Base-by-base conservation (phyloP, 2,329 filamentous ascomycete species). In the Colletotrichum sp. region DNA sequence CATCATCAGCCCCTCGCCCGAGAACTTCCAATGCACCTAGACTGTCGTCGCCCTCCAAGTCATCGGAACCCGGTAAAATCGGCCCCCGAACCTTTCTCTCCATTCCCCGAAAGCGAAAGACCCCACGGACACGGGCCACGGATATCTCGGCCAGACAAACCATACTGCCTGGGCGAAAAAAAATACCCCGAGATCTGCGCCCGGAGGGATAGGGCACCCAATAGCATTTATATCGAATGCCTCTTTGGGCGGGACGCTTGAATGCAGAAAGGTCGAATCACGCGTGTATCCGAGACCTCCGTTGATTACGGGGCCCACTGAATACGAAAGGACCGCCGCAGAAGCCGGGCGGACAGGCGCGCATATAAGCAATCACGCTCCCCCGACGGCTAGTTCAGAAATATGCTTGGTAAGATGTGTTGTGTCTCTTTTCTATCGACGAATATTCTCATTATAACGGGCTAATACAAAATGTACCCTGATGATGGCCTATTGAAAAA, bases 391-490 rank as follows among this genome's bases (percentile, higher is more conserved):
- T 34, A 8, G 6, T 16, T 59, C 55, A 63, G 30, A 9, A 39
- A n/a, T 15, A n/a, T 64, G 16, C 16, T 64, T 57, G 26, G 39
- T 49, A 12, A 32, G 2, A 49, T 6, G 9, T n/a, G 9, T 49
- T 21, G 39, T 44, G 15, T 62, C 18, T 49, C 59, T 26, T 63
- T 57, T 49, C 57, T 44, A 76, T 49, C 36, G 28, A 55, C 32
- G 4, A 67, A 62, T 15, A 67, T 62, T 72, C 28, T 66, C 36
- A 76, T 76, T 74, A 76, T 32, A 65, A 68, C 26, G 59, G 68
- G 70, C 69, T 76, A 55, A 34, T 67, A 44, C 34, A 70, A 52
- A 15, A 32, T 32, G 44, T 52, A 28, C 64, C 49, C 44, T 24
- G 10, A 67, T 68, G 63, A 32, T 71, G 68, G 60, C 68, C 15